Percentiles rank a stretch among this genome's conserved stretches.
These are phyloP conservation scores for Neolentinus lepideus DNA, from an alignment of 1,284 basidiomycete genomes.

Conservation along the genomic window DNA sequence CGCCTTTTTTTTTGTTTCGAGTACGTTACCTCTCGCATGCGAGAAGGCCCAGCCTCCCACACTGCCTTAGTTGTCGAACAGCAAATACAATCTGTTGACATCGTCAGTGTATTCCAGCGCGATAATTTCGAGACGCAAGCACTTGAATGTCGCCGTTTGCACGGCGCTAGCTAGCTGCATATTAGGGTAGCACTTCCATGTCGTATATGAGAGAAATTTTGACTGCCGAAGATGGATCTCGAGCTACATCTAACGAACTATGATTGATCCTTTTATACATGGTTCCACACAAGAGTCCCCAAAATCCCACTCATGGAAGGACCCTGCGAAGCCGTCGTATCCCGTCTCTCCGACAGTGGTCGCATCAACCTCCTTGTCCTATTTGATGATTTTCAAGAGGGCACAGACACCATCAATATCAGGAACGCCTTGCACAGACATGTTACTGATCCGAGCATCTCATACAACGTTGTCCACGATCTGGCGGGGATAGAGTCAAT, in stretches of 20 bases:
- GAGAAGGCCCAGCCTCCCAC: slow-evolving; percentile 23
- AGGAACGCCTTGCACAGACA: slow-evolving; percentile 17
- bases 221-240: no score
- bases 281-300: no score
- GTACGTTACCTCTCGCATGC: slow-evolving; percentile 23
- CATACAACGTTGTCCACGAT: slow-evolving; percentile 60
- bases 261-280: no score
- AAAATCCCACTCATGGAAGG: not conserved
- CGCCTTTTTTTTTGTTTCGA: slow-evolving; percentile 6
- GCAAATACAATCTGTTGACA: slow-evolving; percentile 20
- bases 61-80: slow-evolving; percentile 16
- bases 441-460: slow-evolving; percentile 39
- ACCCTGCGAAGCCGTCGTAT: slow-evolving; percentile 43
- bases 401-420: slow-evolving; percentile 39
- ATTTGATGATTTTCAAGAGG: slow-evolving; percentile 40
- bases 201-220: no score
- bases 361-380: slow-evolving; percentile 48
- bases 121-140: no score
- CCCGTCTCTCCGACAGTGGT: slow-evolving; percentile 58
- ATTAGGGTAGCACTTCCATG: no score
- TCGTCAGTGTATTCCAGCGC: slow-evolving; percentile 10
- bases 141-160: no score
- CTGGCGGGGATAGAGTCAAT: slow-evolving; percentile 18
- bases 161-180: no score
- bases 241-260: no score